A percentile compares a stretch with the other conserved stretches of the same genome.
Evolutionary conservation across 306 rosid species (phyloP).

Genomic region (Arachis hypogaea): DNA sequence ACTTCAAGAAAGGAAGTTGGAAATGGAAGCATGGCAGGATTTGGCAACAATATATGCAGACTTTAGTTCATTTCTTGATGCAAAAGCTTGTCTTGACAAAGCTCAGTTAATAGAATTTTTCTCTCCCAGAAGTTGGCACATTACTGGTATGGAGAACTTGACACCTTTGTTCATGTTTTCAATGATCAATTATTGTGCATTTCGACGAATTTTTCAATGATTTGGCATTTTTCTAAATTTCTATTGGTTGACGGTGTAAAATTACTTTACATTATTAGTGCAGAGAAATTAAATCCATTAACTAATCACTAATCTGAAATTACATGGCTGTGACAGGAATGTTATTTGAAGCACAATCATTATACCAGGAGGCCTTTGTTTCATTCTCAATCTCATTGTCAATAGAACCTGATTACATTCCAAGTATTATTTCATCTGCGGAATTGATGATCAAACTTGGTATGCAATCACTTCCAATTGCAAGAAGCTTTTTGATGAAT

Average conservation of each 20-base stretch:
- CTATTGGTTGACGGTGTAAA: too few relatives aligned
- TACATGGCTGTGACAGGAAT: conserved; percentile 44
- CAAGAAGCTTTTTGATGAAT: conserved; percentile 79
- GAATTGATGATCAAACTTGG: conserved; percentile 67
- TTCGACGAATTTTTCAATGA: background rate
- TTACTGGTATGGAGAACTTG: conserved; percentile 53
- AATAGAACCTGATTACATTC: conserved; percentile 71
- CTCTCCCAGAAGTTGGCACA: conserved; percentile 76
- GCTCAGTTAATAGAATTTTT: conserved; percentile 66
- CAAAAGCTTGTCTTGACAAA: conserved; percentile 73
- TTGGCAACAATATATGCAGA: conserved; percentile 71
- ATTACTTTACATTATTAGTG: too few relatives aligned
- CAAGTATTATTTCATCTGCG: conserved; percentile 72
- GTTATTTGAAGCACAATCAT: conserved; percentile 65
- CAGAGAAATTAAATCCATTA: background rate
- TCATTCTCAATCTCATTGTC: conserved; percentile 70
- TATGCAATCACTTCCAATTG: conserved; percentile 58
- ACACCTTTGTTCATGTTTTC: conserved; percentile 7
- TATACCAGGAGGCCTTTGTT: conserved; percentile 68
- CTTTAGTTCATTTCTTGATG: conserved; percentile 65
- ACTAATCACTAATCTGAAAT: conserved; percentile 29
- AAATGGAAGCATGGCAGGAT: conserved; percentile 79
- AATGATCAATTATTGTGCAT: background rate
- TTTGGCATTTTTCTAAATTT: too few relatives aligned
- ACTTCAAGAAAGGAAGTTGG: conserved; percentile 53